Evolutionary conservation across 768 basidiomycete genomes (phyloP).

Genomic region (Pleurotus pulmonarius): DNA sequence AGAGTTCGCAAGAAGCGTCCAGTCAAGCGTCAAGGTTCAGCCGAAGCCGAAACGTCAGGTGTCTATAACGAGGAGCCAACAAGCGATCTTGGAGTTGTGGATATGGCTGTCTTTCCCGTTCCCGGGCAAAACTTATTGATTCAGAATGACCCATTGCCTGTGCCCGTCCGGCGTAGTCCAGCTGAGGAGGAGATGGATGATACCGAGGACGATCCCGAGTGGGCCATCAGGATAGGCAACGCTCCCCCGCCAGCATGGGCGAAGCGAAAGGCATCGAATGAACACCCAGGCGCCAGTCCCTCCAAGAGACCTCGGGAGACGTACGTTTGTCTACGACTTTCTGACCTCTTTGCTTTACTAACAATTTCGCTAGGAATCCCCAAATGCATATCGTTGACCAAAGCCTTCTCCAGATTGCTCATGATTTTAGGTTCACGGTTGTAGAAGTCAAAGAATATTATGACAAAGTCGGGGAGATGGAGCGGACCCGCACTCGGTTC

Average conservation of each 20-base stretch:
- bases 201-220: slow-evolving; percentile 52
- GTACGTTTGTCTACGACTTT: slow-evolving; percentile 21
- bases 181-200: slow-evolving; percentile 70
- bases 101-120: background rate
- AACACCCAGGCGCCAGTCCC: slow-evolving; percentile 25
- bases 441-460: slow-evolving; percentile 80
- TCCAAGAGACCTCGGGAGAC: slow-evolving; percentile 41
- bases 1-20: slow-evolving; percentile 45
- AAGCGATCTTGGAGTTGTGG: background rate
- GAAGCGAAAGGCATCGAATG: slow-evolving; percentile 49
- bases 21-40: slow-evolving; percentile 23
- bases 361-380: slow-evolving; percentile 60
- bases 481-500: slow-evolving; percentile 60
- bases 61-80: background rate
- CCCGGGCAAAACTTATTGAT: background rate
- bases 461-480: slow-evolving; percentile 69
- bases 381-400: slow-evolving; percentile 66
- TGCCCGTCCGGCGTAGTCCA: slow-evolving; percentile 26
- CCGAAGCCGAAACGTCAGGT: slow-evolving; percentile 13
- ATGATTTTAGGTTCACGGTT: slow-evolving; percentile 64
- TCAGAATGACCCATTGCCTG: background rate
- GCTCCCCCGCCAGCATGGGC: slow-evolving; percentile 67
- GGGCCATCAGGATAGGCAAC: slow-evolving; percentile 63
- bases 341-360: slow-evolving; percentile 26
- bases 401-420: slow-evolving; percentile 61